Evolutionary conservation across 352 stramenopile genomes (phyloP).

Genomic region (Pythium scleroteichum): DNA sequence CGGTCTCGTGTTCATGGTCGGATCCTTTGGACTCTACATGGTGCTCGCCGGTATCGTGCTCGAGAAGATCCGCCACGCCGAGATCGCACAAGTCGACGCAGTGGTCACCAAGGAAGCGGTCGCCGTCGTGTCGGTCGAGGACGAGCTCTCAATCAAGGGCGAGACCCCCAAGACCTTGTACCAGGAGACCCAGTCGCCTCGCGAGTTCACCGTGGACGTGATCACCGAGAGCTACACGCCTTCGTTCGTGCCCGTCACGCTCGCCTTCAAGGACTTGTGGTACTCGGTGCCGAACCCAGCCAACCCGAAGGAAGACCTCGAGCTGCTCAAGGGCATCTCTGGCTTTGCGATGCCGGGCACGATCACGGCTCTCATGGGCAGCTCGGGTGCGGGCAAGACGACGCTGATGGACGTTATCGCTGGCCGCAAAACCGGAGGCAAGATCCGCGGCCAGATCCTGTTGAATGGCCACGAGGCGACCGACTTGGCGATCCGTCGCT

Average conservation of each 20-base stretch:
- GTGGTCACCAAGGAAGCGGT: no score
- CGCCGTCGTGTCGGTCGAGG: not conserved
- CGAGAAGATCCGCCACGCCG: constrained; percentile 26
- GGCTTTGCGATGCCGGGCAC: constrained; percentile 48
- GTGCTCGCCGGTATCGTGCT: constrained; percentile 23
- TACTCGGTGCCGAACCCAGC: constrained; percentile 37
- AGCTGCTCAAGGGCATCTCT: constrained; percentile 56
- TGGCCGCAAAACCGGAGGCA: constrained; percentile 88
- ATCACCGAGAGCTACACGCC: not conserved
- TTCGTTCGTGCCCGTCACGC: constrained; percentile 27
- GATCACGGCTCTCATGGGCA: constrained; percentile 69
- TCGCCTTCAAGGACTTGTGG: constrained; percentile 43
- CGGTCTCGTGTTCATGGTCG: constrained; percentile 24
- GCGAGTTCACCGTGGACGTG: not conserved
- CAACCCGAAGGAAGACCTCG: constrained; percentile 32
- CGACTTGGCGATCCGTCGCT: constrained; percentile 44
- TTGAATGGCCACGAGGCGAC: constrained; percentile 88
- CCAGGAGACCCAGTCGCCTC: not conserved
- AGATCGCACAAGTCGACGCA: constrained; percentile 1
- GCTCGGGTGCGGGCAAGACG: constrained; percentile 87
- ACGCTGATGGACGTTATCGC: constrained; percentile 95
- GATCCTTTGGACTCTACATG: constrained; percentile 26
- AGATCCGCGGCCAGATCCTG: constrained; percentile 82
- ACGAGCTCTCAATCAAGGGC: not conserved
- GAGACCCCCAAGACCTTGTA: not conserved